Evolutionary conservation across 495 filamentous ascomycete species (phyloP), one percentile per base, ranked within the genome.

Genomic region (Acidiella bohemica): DNA sequence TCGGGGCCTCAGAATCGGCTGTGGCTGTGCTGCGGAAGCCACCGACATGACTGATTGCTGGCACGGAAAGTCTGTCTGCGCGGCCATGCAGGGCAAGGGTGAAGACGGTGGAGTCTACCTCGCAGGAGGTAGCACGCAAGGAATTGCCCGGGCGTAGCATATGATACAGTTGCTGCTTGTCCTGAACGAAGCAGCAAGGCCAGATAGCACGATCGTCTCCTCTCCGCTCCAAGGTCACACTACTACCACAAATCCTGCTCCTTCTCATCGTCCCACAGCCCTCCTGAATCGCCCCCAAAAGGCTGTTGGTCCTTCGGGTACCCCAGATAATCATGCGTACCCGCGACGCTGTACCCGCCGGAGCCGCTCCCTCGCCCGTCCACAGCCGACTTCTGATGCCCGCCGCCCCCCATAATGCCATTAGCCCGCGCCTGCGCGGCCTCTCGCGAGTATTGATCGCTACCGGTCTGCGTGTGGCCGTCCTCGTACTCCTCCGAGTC

Each of bases 281-380:
- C 39, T 3, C 28, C 16, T 20, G 13, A 11, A 14, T 33, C 35
- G 33, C 6, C n/a, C 10, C 33, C 35, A 39, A 48, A 50, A 5
- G 47, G 47, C 43, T 46, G 47, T 27, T 47, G 37, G 9, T 36
- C 45, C 20, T 44, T 41, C 5, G 46, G 49, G 24, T 56, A 50
- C 9, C 56, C 56, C 8, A 59, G 44, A 46, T 61, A 61, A 37
- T 53, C 49, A 41, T 56, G 55, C 23, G 52, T 46, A 25, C 41
- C 52, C 18, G 54, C 50, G 10, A 59, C 59, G 34, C 57, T 61
- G 31, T 61, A 61, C 7, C 41, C 36, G 9, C 50, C 51, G 32
- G 42, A 44, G 12, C 31, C 29, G 9, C 49, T 36, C 8, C 47
- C 41, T 29, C 48, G 38, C 37, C 22, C 10, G n/a, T 2, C 10